These are phyloP conservation scores for Colletotrichum salicis DNA, from an alignment of 2,329 filamentous ascomycete species.

Conservation along the genomic window DNA sequence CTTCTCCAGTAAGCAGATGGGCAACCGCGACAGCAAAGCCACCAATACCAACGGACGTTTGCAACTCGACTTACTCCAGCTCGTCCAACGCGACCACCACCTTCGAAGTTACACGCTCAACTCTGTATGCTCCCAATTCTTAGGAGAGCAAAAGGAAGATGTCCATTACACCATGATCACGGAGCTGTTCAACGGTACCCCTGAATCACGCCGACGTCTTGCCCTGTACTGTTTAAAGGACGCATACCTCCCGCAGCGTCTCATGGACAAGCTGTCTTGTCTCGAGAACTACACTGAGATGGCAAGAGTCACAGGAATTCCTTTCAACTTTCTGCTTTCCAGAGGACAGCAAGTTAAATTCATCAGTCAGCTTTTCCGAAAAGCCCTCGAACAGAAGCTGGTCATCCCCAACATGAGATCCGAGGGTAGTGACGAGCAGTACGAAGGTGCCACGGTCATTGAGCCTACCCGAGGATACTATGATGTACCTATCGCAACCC, in stretches of 20 bases:
- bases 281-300: constrained; percentile 99
- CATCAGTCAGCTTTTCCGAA: constrained; percentile 95
- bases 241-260: constrained; percentile 89
- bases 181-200: constrained; percentile 94
- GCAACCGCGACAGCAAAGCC: constrained; percentile 90
- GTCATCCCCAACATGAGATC: constrained; percentile 89
- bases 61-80: constrained; percentile 92
- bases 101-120: constrained; percentile 97
- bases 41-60: constrained; percentile 95
- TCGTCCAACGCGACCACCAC: constrained; percentile 94
- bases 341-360: constrained; percentile 98
- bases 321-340: constrained; percentile 92
- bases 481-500: constrained; percentile 91
- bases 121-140: constrained; percentile 92
- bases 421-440: constrained; percentile 83
- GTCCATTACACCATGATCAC: constrained; percentile 99
- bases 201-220: constrained; percentile 88
- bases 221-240: constrained; percentile 98
- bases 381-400: constrained; percentile 90
- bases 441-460: constrained; percentile 97
- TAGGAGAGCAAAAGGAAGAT: constrained; percentile 98
- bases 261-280: constrained; percentile 98
- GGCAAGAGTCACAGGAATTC: constrained; percentile 98
- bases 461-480: constrained; percentile 95
- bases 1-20: constrained; percentile 98